A percentile compares a stretch with the other conserved stretches of the same genome.
Evolutionary conservation across 305 asterid genomes (phyloP).

Genomic region (Fraxinus sp.): DNA sequence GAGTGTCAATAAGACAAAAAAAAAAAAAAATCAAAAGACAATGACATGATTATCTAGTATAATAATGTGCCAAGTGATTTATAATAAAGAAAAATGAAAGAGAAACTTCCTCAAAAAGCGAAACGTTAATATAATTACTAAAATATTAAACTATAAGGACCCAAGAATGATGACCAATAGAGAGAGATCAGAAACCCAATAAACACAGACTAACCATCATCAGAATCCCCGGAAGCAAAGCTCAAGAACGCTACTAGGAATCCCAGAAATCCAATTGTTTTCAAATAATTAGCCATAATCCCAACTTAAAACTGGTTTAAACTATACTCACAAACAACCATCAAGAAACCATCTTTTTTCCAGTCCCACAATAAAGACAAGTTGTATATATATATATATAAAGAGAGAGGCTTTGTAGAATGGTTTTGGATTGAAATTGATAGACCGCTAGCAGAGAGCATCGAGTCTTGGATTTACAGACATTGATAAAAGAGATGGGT

Average conservation of each 20-base stretch:
- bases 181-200: constrained; percentile 3
- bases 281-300: constrained; percentile 36
- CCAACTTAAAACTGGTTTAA: constrained; percentile 23
- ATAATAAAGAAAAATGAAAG: constrained; percentile 30
- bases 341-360: background rate
- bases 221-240: constrained; percentile 53
- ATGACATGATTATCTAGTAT: constrained; percentile 36
- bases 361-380: constrained; percentile 7
- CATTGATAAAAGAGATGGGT: constrained; percentile 30
- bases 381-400: background rate
- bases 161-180: constrained; percentile 25
- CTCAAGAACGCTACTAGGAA: constrained; percentile 42
- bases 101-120: constrained; percentile 29
- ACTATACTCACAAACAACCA: background rate
- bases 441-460: constrained; percentile 6
- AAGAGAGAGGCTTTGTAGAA: background rate
- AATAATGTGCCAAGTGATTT: constrained; percentile 29
- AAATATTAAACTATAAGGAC: constrained; percentile 29
- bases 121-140: constrained; percentile 38
- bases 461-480: constrained; percentile 35
- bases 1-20: constrained; percentile 25
- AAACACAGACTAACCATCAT: constrained; percentile 64
- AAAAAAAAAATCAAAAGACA: constrained; percentile 4
- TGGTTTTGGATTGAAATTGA: constrained; percentile 19
- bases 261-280: constrained; percentile 41